Base-by-base conservation (phyloP, 2,329 filamentous ascomycete species). In the Ceratocystiopsis brevicomis region DNA sequence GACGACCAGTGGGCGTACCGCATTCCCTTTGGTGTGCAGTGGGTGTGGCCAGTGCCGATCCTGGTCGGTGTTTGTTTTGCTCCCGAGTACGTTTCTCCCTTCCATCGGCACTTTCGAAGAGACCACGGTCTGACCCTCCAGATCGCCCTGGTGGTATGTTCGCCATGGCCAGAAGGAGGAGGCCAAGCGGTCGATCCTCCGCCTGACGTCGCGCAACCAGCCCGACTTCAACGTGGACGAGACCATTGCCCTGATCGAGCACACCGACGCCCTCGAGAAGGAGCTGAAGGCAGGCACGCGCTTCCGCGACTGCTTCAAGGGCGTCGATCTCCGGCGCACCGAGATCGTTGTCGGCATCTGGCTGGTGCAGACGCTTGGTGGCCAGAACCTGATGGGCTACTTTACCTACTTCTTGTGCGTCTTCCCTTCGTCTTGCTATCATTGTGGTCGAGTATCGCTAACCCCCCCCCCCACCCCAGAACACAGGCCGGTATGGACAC, bases 151-250 rank as follows among this genome's bases (percentile, higher is more conserved):
- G 60, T 68, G 64, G 64, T 54, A 68, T n/a, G 60, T 67, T 9
- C 60, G 66, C 4, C 59, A 58, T 39, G 62, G 61, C 4, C 54
- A 57, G n/a, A 50, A 50, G 10, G 59, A 59, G 1, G 62, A 67
- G 18, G 66, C 66, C 0, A 57, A 61, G 40, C 48, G 49, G 14
- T 56, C 61, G 3, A 50, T 68, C 43, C 53, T 56, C 1, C 53
- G 59, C 17, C 51, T 76, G 44, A 68, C 70, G 48, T 64, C 61
- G 5, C 53, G 55, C 11, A 34, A 33, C 18, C 16, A 40, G 16
- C 78, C 75, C 0, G 71, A 81, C 45, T 86, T 88, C 52, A 73
- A 90, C 53, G 37, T 44, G 21, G 44, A 64, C 33, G 61, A 67
- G 42, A 65, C 63, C 11, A 54, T 30, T 30, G 25, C 69, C 2